Conservation (phyloP, 768 basidiomycete species). For the Amanita exitialis region DNA sequence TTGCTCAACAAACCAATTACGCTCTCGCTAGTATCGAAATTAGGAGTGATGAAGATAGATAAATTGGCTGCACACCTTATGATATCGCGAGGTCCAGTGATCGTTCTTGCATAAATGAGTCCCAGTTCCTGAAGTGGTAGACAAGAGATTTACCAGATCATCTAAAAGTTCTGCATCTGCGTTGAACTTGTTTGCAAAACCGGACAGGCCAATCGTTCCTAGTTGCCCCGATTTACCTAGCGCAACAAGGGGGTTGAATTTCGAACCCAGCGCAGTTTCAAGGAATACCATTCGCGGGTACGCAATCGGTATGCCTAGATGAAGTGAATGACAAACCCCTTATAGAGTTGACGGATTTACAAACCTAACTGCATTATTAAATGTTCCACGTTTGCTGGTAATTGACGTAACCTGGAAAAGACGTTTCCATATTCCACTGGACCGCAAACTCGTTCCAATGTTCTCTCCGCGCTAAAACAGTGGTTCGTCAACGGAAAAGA, state of each 20-base stretch:
- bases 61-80: slow-evolving; percentile 44
- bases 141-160: slow-evolving; percentile 52
- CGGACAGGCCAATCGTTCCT: slow-evolving; percentile 40
- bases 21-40: slow-evolving; percentile 52
- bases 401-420: slow-evolving; percentile 46
- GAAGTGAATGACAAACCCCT: background rate
- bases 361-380: slow-evolving; percentile 73
- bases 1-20: slow-evolving; percentile 79
- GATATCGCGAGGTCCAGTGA: slow-evolving; percentile 79
- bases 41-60: background rate
- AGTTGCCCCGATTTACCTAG: slow-evolving; percentile 59
- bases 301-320: slow-evolving; percentile 65
- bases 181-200: slow-evolving; percentile 87
- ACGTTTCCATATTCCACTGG: slow-evolving; percentile 59
- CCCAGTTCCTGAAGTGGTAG: background rate
- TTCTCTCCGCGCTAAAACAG: slow-evolving; percentile 67
- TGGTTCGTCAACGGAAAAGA: slow-evolving; percentile 3
- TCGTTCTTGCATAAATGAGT: slow-evolving; percentile 47
- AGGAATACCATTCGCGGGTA: slow-evolving; percentile 93
- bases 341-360: slow-evolving; percentile 1
- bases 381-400: slow-evolving; percentile 70
- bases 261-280: slow-evolving; percentile 68
- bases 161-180: slow-evolving; percentile 90
- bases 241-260: slow-evolving; percentile 75
- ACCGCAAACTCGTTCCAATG: slow-evolving; percentile 74